Percentiles rank a stretch among this genome's conserved stretches.
Evolutionary conservation across 768 basidiomycete genomes (phyloP).

Genomic region (Auriscalpium orientale): DNA sequence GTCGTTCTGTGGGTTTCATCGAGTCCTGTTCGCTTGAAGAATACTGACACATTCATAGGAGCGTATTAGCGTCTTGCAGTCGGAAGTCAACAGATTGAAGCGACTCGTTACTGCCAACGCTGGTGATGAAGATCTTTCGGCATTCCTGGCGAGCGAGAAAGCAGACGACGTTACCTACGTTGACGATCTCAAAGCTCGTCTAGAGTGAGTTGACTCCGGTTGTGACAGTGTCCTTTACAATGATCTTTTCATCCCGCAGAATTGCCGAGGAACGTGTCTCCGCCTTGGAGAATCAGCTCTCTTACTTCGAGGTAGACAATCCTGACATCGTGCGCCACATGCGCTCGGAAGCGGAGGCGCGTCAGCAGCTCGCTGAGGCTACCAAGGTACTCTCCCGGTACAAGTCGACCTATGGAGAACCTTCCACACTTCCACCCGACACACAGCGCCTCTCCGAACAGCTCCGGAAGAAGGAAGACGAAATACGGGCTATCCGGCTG

Average conservation of each 20-base stretch:
- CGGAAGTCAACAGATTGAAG: conserved; percentile 68
- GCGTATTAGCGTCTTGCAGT: conserved; percentile 61
- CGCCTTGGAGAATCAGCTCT: conserved; percentile 46
- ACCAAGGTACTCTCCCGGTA: conserved; percentile 51
- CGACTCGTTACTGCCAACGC: conserved; percentile 68
- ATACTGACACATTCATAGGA: conserved; percentile 36
- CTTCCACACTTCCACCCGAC: conserved; percentile 40
- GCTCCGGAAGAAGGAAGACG: conserved; percentile 61
- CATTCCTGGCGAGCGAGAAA: conserved; percentile 55
- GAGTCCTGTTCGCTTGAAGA: neutral
- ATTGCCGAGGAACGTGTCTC: conserved; percentile 40
- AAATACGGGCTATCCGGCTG: conserved; percentile 53
- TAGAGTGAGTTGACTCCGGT: conserved; percentile 38
- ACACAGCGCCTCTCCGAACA: conserved; percentile 40
- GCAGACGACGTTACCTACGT: conserved; percentile 46
- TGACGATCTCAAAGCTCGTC: conserved; percentile 42
- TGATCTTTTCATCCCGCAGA: conserved; percentile 26
- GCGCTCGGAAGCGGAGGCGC: conserved; percentile 41
- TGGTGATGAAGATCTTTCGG: conserved; percentile 64
- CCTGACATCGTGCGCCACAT: conserved; percentile 47
- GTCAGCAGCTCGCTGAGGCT: conserved; percentile 38
- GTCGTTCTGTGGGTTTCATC: conserved; percentile 5
- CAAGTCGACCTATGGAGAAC: conserved; percentile 54
- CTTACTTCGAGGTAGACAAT: conserved; percentile 36
- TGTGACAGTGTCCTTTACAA: neutral